phyloP scores from a whole-genome alignment of 2,329 filamentous ascomycete genomes.

The Epichloe elymi region DNA sequence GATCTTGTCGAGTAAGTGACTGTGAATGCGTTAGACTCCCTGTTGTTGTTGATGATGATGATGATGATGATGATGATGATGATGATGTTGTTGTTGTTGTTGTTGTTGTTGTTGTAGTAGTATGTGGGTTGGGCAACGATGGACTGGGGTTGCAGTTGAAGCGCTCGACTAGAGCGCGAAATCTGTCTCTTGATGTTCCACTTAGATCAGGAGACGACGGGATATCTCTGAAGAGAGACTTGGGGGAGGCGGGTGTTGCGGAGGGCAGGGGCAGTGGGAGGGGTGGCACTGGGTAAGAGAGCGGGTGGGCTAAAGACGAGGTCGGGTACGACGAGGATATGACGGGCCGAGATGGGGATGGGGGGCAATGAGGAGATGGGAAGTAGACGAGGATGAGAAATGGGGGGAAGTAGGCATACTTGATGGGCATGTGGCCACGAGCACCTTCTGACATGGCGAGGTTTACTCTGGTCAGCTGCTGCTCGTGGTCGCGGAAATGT shows the following conservation, averaged over 20 bases:
- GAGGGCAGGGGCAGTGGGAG: background rate
- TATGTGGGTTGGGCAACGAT: slow-evolving; percentile 10
- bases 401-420: slow-evolving; percentile 33
- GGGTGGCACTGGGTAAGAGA: background rate
- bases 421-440: slow-evolving; percentile 40
- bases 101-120: background rate
- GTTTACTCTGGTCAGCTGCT: slow-evolving; percentile 35
- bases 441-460: slow-evolving; percentile 44
- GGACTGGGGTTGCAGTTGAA: slow-evolving; percentile 13
- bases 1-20: slow-evolving; percentile 44
- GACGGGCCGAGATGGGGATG: slow-evolving; percentile 1
- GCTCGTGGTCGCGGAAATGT: slow-evolving; percentile 48
- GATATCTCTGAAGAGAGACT: background rate
- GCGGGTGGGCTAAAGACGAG: no score
- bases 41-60: slow-evolving; percentile 11
- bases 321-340: background rate
- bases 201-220: slow-evolving; percentile 7
- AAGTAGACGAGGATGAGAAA: slow-evolving; percentile 20
- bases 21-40: slow-evolving; percentile 22
- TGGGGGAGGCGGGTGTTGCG: background rate
- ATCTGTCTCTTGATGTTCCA: slow-evolving; percentile 10
- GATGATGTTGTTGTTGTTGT: no score
- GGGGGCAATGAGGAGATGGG: slow-evolving; percentile 4
- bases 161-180: slow-evolving; percentile 13
- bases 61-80: background rate